These are phyloP conservation scores for Extremus antarcticus DNA, from an alignment of 495 filamentous ascomycete genomes.

Conservation along the genomic window DNA sequence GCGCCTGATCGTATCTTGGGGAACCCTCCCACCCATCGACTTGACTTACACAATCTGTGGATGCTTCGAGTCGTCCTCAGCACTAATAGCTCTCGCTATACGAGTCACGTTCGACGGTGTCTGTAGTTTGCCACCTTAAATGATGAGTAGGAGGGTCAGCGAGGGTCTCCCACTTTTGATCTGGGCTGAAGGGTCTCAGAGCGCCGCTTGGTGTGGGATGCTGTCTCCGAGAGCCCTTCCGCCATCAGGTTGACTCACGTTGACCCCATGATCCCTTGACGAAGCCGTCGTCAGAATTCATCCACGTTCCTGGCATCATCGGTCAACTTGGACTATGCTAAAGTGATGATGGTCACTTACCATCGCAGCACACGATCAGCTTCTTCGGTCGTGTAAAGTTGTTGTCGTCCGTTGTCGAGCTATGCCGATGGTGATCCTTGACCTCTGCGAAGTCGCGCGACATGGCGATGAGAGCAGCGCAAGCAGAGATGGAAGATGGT, in stretches of 20 bases:
- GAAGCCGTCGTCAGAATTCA: constrained; percentile 31
- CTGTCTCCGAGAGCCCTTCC: too few relatives aligned
- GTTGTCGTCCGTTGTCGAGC: not conserved
- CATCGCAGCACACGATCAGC: constrained; percentile 31
- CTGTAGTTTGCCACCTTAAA: constrained; percentile 26
- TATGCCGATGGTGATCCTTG: not conserved
- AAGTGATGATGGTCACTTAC: too few relatives aligned
- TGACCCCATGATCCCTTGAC: constrained; percentile 18
- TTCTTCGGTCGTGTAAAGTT: constrained; percentile 22
- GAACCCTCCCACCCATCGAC: constrained; percentile 18
- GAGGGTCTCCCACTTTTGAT: too few relatives aligned
- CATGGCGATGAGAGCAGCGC: not conserved
- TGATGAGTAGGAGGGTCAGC: too few relatives aligned
- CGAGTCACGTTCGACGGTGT: constrained; percentile 34
- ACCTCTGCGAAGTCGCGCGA: not conserved
- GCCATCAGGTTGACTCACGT: too few relatives aligned
- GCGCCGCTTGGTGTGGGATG: too few relatives aligned
- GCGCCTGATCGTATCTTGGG: too few relatives aligned
- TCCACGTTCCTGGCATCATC: constrained; percentile 26
- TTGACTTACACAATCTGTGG: constrained; percentile 29
- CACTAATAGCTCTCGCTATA: constrained; percentile 30
- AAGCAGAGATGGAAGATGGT: not conserved
- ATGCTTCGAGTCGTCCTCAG: constrained; percentile 26
- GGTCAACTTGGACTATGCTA: too few relatives aligned
- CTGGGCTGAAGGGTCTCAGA: too few relatives aligned